These are phyloP conservation scores for Elsinoe perseae DNA, from an alignment of 2,329 filamentous ascomycete genomes.

Conservation along the genomic window DNA sequence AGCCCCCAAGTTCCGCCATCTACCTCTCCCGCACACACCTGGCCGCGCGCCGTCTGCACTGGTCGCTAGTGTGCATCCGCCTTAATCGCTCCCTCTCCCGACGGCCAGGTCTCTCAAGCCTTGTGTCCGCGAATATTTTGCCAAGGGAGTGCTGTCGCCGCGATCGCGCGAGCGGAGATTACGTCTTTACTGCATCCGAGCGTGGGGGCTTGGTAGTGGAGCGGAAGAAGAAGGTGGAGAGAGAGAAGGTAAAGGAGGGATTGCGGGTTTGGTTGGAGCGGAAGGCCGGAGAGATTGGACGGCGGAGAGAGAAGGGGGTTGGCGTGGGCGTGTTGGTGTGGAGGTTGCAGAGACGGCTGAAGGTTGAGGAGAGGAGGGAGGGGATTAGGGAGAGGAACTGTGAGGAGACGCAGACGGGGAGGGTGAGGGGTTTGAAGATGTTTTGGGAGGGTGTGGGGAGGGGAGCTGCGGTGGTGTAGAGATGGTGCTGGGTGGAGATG, in stretches of 20 bases:
- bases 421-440: constrained; percentile 43
- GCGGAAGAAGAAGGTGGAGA: constrained; percentile 55
- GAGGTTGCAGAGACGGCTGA: constrained; percentile 36
- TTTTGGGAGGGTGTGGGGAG: constrained; percentile 57
- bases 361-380: constrained; percentile 35
- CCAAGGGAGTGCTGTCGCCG: constrained; percentile 51
- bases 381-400: background rate
- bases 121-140: constrained; percentile 58
- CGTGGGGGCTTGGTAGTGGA: constrained; percentile 45
- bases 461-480: background rate
- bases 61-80: constrained; percentile 58
- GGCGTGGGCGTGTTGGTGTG: constrained; percentile 38
- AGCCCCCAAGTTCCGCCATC: constrained; percentile 57
- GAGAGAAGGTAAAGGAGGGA: constrained; percentile 59
- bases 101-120: constrained; percentile 51
- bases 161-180: constrained; percentile 29
- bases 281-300: constrained; percentile 30
- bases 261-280: constrained; percentile 55
- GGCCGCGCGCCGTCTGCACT: constrained; percentile 55
- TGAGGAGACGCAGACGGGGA: constrained; percentile 33
- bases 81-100: constrained; percentile 54
- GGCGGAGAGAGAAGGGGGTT: constrained; percentile 30
- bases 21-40: constrained; percentile 60
- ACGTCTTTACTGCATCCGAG: constrained; percentile 24
- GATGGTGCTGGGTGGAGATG: background rate